Conservation (phyloP, 345 rosid genomes). For the Erucastrum elatum region DNA sequence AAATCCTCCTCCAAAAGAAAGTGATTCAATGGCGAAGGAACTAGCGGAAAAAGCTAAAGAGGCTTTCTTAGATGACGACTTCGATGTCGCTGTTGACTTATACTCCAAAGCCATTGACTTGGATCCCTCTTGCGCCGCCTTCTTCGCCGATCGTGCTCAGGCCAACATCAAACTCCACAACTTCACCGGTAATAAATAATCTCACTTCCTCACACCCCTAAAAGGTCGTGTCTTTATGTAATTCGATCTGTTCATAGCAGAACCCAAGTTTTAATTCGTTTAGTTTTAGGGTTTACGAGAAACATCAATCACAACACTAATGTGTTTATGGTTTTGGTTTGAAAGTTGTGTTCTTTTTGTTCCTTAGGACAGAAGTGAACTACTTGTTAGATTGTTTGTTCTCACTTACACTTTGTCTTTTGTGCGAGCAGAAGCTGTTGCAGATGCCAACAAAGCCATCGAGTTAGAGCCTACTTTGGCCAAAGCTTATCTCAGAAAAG, state of each 20-base stretch:
- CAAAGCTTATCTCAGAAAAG: conserved; percentile 73
- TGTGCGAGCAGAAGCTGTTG: conserved; percentile 67
- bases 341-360: background rate
- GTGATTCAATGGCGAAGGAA: conserved; percentile 36
- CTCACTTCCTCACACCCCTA: background rate
- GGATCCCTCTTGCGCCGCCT: conserved; percentile 52
- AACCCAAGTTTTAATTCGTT: background rate
- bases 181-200: conserved; percentile 47
- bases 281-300: background rate
- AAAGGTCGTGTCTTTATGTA: background rate
- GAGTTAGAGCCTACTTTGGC: conserved; percentile 57
- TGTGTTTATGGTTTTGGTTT: no score
- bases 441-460: conserved; percentile 72
- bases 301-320: no score
- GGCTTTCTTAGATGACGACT: conserved; percentile 68
- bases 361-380: background rate
- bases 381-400: background rate
- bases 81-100: conserved; percentile 54
- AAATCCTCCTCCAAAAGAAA: background rate
- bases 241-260: conserved; percentile 2
- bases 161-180: conserved; percentile 60
- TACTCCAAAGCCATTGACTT: conserved; percentile 62
- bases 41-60: conserved; percentile 53
- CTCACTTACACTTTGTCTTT: background rate
- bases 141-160: conserved; percentile 74